phyloP scores from a whole-genome alignment of 192 early-diverging fungal species.

The Haplosporangium gracile region DNA sequence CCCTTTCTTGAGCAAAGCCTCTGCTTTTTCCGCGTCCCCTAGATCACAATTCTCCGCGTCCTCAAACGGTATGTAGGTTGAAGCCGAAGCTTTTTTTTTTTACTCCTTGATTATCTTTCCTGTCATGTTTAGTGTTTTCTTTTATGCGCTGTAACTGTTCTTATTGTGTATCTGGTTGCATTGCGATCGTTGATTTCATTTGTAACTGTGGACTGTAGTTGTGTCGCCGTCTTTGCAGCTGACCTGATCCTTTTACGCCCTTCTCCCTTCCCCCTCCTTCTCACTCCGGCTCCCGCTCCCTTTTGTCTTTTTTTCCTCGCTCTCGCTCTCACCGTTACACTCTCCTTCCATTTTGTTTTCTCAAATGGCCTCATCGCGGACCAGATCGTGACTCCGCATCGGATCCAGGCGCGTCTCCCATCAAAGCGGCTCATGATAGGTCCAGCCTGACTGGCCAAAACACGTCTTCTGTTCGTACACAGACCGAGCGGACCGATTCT shows the following conservation, averaged over 20 bases:
- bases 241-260: background rate
- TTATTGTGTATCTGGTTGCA: too few relatives aligned
- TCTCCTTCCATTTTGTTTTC: background rate
- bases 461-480: too few relatives aligned
- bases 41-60: background rate
- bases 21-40: background rate
- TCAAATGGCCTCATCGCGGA: background rate
- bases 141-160: background rate
- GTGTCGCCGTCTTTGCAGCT: background rate
- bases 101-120: background rate
- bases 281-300: too few relatives aligned
- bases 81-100: background rate
- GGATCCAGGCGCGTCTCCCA: background rate
- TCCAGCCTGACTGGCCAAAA: background rate
- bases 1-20: slow-evolving; percentile 11
- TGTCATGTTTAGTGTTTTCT: too few relatives aligned
- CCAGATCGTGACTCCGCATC: background rate
- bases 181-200: background rate
- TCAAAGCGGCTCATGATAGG: background rate
- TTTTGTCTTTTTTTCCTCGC: too few relatives aligned
- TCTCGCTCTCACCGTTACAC: background rate
- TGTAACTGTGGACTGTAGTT: background rate
- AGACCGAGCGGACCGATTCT: background rate
- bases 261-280: too few relatives aligned
- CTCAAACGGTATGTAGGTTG: background rate